Base-by-base conservation (phyloP, 2,329 filamentous ascomycete species). In the Botrytis porri region DNA sequence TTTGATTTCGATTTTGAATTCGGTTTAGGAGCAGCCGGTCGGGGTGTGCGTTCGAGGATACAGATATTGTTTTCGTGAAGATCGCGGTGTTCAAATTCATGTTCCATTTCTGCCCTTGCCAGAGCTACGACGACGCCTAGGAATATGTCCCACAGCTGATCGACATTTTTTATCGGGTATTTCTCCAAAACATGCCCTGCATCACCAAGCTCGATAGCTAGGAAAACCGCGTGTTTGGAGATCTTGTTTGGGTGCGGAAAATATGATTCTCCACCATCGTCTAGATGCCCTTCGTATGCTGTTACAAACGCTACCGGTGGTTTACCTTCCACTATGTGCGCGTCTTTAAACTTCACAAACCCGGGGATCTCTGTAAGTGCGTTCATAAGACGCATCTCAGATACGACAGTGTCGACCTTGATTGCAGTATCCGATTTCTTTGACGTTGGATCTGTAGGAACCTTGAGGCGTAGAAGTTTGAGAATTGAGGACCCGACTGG, bases 41-140 rank as follows among this genome's bases (percentile, higher is more conserved):
- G 18, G 25, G 65, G n/a, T 37, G 51, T n/a, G 4, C 32, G 25
- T 59, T 57, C 69, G n/a, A 57, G 62, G 16, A 91, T 84, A 75
- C 89, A 91, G 25, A 91, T 80, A 75, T 91, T 91, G 7, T 89
- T 89, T 75, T 91, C 89, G 76, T 91, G 89, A 6, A 91, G 83
- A 77, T 91, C 89, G 9, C 89, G 87, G 77, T 91, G 89, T 88
- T 91, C 89, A 72, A 91, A 91, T 77, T 86, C 84, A 74, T 86
- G 84, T 61, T 86, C 80, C 25, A 86, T 85, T 73, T 91, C 89
- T 0, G 88, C 89, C 62, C 88, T 82, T 1, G 88, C 88, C 37
- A 91, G 80, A 0, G 89, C 88, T 73, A 90, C 85, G 1, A 88
- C 85, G 25, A 89, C 85, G 25, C 88, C 84, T 41, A 91, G 82